phyloP scores from a whole-genome alignment of 2,329 filamentous ascomycete species.

The Cadophora sp. region DNA sequence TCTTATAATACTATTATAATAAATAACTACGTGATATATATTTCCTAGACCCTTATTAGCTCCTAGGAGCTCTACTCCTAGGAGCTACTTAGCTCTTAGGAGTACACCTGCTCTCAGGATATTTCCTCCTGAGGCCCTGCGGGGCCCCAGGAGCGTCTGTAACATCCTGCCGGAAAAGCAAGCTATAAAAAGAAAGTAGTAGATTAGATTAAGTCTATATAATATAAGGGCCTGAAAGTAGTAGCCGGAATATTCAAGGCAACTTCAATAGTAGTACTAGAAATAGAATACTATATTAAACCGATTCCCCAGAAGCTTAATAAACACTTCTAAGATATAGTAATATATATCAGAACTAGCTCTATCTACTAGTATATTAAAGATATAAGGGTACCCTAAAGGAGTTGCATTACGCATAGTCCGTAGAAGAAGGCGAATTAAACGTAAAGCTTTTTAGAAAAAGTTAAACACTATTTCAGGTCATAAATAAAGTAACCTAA shows the following conservation, averaged over 20 bases:
- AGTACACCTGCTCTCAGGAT: no score
- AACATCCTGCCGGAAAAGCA: slow-evolving; percentile 13
- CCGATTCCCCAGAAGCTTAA: neutral
- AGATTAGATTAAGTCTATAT: slow-evolving; percentile 12
- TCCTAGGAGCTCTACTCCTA: no score
- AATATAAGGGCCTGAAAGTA: slow-evolving; percentile 10
- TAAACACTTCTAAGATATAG: neutral
- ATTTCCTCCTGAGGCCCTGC: no score
- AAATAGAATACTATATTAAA: neutral
- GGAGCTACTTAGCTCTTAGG: no score
- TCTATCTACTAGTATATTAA: neutral
- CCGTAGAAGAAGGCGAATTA: neutral
- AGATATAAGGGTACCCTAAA: neutral
- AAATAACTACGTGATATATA: no score
- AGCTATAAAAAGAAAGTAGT: slow-evolving; percentile 21
- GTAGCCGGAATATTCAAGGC: slow-evolving; percentile 11
- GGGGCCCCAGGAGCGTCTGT: no score
- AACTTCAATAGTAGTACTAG: slow-evolving; percentile 8
- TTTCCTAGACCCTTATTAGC: no score
- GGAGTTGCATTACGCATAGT: neutral
- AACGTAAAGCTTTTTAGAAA: neutral
- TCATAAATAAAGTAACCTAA: slow-evolving; percentile 14
- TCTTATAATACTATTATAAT: no score
- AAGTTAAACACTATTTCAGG: slow-evolving; percentile 4
- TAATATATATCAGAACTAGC: neutral